Evolutionary conservation across 345 rosid species (phyloP).

Genomic region (Sisymbrium altissimum): DNA sequence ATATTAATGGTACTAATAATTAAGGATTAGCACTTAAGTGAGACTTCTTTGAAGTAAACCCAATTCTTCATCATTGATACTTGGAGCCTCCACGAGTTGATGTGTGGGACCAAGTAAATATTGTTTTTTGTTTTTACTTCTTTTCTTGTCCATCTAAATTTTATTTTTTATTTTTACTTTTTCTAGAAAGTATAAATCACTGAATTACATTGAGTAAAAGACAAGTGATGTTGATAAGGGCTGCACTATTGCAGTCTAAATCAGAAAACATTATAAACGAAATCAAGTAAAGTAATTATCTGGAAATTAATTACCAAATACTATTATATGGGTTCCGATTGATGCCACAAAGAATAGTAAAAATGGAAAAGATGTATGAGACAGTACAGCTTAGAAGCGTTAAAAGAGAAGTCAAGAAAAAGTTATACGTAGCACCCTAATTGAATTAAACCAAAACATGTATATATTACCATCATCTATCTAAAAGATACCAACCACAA

Average conservation of each 20-base stretch:
- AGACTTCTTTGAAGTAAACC: constrained; percentile 1
- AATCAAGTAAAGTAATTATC: background rate
- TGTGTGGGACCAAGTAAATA: background rate
- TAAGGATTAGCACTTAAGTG: background rate
- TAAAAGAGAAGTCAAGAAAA: too few relatives aligned
- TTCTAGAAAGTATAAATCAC: background rate
- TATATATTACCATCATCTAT: too few relatives aligned
- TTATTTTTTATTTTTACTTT: background rate
- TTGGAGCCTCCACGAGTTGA: background rate
- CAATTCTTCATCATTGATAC: constrained; percentile 11
- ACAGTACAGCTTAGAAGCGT: too few relatives aligned
- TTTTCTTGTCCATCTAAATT: background rate
- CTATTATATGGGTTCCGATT: too few relatives aligned
- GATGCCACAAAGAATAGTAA: too few relatives aligned
- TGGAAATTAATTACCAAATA: background rate
- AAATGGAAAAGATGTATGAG: too few relatives aligned
- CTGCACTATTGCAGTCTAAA: background rate
- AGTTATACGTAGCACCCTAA: too few relatives aligned
- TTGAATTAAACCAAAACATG: too few relatives aligned
- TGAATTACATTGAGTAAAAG: background rate
- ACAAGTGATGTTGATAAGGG: background rate
- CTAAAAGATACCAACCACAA: too few relatives aligned
- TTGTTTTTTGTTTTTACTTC: background rate
- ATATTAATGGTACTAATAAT: too few relatives aligned
- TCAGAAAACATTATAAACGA: background rate